Conservation (phyloP, 352 stramenopile genomes). For the Elongisporangium undulatum region DNA sequence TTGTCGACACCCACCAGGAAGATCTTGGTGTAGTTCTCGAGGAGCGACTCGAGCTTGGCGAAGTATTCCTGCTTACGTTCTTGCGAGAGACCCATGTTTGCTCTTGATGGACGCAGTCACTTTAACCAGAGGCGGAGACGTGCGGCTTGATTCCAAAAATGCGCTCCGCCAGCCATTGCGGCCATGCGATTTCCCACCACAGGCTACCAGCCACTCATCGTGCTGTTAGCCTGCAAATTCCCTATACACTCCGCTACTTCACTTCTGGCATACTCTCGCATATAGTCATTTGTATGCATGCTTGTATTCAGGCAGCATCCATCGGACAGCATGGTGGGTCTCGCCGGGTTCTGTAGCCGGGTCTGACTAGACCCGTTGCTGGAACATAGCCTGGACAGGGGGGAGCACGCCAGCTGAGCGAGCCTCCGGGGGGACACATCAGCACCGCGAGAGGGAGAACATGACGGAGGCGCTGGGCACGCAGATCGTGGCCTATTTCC, state of each 20-base stretch:
- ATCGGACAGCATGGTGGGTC: neutral
- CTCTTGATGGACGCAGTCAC: conserved; percentile 69
- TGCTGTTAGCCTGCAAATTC: neutral
- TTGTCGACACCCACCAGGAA: conserved; percentile 99
- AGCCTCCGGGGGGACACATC: neutral
- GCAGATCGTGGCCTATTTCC: conserved; percentile 64
- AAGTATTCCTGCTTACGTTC: conserved; percentile 99
- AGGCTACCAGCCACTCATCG: neutral
- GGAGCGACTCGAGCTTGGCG: conserved; percentile 92
- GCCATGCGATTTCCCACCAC: neutral
- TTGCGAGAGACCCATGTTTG: conserved; percentile 92
- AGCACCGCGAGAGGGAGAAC: conserved; percentile 1
- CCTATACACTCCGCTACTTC: neutral
- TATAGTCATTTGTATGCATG: conserved; percentile 4
- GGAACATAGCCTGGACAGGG: neutral
- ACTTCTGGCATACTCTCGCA: conserved; percentile 8
- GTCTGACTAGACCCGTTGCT: neutral
- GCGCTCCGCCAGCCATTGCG: conserved; percentile 1
- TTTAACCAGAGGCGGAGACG: conserved; percentile 87
- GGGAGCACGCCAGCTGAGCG: neutral
- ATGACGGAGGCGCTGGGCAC: conserved; percentile 53
- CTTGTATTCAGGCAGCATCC: neutral
- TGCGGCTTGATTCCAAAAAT: conserved; percentile 69
- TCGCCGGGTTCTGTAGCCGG: neutral
- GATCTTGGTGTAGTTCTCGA: conserved; percentile 97